Evolutionary conservation across 805 yeast species (phyloP), one percentile per base, ranked within the genome.

Genomic region (Nakazawaea peltata): DNA sequence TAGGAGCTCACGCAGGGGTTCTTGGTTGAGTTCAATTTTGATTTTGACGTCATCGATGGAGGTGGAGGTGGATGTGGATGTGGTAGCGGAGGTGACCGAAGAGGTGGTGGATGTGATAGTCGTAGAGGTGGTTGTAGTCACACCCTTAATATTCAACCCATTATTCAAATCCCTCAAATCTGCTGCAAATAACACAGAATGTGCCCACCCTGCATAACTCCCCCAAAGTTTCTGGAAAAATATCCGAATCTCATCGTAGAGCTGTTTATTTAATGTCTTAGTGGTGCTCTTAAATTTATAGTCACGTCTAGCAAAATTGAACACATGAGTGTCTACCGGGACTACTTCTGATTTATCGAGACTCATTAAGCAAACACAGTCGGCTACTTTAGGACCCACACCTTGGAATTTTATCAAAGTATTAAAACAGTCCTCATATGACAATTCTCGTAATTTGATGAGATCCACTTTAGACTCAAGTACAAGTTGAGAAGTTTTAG

Each of bases 331-430:
- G 54, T 92, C 98, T 1, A 92, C 84, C 0, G 98, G 98, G 3
- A 92, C 96, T 9, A 85, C 73, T 37, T 80, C 85, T 48, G 82
- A 85, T 53, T 83, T 80, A 47, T 82, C 90, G 41, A 90, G 63
- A 2, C 92, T 78, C 97, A 92, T 90, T 30, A 92, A 63, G 44
- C 94, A 79, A 12, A 92, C 92, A 54, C 98, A 92, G 48, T 92
- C 98, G 0, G 98, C 97, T 2, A 92, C 97, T 58, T 92, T 92
- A 1, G 97, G 97, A 0, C 98, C 98, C 0, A 92, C 96, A 1
- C 98, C 98, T 3, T 71, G 65, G 46, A 82, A 80, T 41, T 71
- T 65, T 43, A 81, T 62, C 28, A 92, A 58, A 32, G 68, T 74
- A 5, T 65, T 62, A 41, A 77, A 81, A 2, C 79, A 77, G 5